These are phyloP conservation scores for Microascus cirrosus DNA, from an alignment of 2,329 filamentous ascomycete species.

Conservation along the genomic window DNA sequence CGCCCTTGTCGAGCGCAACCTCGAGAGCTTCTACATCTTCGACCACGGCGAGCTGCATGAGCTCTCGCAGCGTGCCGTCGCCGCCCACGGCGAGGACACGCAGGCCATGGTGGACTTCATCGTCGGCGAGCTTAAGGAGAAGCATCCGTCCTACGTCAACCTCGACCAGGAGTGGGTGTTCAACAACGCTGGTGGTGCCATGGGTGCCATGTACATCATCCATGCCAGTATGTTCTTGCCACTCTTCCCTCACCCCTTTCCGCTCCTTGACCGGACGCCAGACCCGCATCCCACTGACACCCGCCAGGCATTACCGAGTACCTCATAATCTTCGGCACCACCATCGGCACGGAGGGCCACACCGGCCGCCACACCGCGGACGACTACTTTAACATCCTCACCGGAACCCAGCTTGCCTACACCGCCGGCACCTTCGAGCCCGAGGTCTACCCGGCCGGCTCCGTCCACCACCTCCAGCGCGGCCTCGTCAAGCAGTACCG, in stretches of 20 bases:
- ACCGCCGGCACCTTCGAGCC: conserved; percentile 54
- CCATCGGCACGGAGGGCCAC: conserved; percentile 80
- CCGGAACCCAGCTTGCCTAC: conserved; percentile 68
- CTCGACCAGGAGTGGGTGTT: conserved; percentile 75
- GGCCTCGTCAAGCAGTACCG: conserved; percentile 73
- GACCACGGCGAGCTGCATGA: conserved; percentile 55
- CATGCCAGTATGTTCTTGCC: conserved; percentile 56
- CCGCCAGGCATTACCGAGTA: conserved; percentile 66
- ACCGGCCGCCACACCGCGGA: conserved; percentile 81
- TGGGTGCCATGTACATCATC: conserved; percentile 86
- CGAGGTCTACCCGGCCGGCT: conserved; percentile 59
- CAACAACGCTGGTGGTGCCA: conserved; percentile 84
- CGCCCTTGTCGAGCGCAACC: conserved; percentile 46
- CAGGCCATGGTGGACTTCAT: conserved; percentile 57
- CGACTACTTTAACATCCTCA: conserved; percentile 89
- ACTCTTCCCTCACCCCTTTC: neutral
- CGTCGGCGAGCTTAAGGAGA: conserved; percentile 47
- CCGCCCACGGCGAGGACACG: conserved; percentile 65
- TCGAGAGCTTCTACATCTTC: conserved; percentile 66
- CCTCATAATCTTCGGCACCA: conserved; percentile 77
- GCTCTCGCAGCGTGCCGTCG: conserved; percentile 54
- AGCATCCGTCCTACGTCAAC: conserved; percentile 47
- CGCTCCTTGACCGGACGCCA: neutral
- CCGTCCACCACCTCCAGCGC: conserved; percentile 59
- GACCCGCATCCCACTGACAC: neutral